Base-by-base conservation (phyloP, 176 grass and related monocot species). In the Thalia dealbata region DNA sequence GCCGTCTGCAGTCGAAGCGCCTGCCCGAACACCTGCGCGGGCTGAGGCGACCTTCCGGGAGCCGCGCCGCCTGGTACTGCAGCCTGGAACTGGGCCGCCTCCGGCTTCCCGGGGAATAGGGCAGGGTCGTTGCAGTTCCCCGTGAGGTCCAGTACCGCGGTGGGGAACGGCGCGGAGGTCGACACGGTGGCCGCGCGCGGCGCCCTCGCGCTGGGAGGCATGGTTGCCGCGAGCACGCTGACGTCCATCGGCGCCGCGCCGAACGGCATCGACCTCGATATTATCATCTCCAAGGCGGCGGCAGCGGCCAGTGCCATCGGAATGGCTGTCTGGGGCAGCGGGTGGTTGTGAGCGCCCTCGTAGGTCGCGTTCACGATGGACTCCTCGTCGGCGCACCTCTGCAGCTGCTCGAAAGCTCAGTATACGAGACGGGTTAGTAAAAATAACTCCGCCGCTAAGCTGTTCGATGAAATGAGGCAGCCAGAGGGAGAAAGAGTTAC, bases 331-430 rank as follows among this genome's bases (percentile, higher is more conserved):
- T 88, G 88, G 5, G 92, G 92, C 3, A 96, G 81, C n/a, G 83
- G 92, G 76, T 96, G 92, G 86, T 91, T 96, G 84, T 96, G 92
- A 0, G 75, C 84, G 55, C 92, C 92, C 73, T 96, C 92, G 61
- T 96, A 96, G 60, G 92, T 96, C 18, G 92, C 91, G 76, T 91
- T 89, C 67, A 96, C 61, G 74, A 91, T 87, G 22, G 81, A 79
- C 23, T 81, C 80, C 70, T 96, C 92, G 24, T 96, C 92, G 6
- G 88, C 88, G 55, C 88, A 96, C 48, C 86, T 85, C 71, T 96
- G 92, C 23, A 96, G 88, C 92, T 96, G 51, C 3, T 16, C 4
- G 15, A 2, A 0, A 14, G 3, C 32, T 38, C 32, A 38, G 32
- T 2, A 38, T n/a, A 38, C 32, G 32, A 38, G 4, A 4, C 4